A percentile compares a stretch with the other conserved stretches of the same genome.
These are phyloP conservation scores for Epichloe gansuensis DNA, from an alignment of 2,329 filamentous ascomycete species.

Conservation along the genomic window DNA sequence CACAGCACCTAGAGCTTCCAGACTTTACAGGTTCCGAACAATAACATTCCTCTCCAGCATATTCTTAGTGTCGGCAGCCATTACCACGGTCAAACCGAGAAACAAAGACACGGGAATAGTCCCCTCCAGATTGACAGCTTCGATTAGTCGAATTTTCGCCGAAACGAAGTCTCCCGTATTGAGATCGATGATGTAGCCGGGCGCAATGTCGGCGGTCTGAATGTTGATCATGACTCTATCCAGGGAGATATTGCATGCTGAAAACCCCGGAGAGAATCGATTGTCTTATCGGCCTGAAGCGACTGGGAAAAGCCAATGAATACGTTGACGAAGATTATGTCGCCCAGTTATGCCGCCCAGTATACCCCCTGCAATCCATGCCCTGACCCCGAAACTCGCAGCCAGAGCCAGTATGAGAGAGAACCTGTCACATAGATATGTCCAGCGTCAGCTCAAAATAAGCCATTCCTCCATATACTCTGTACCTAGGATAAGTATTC, in stretches of 20 bases:
- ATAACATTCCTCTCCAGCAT: slow-evolving; percentile 36
- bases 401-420: slow-evolving; percentile 49
- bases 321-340: slow-evolving; percentile 25
- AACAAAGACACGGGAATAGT: slow-evolving; percentile 34
- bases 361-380: slow-evolving; percentile 40
- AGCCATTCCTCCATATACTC: neutral
- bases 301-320: slow-evolving; percentile 32
- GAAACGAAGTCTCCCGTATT: slow-evolving; percentile 41
- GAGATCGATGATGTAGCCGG: slow-evolving; percentile 38
- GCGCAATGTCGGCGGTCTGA: slow-evolving; percentile 27
- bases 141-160: slow-evolving; percentile 37
- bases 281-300: slow-evolving; percentile 26
- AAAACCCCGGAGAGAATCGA: slow-evolving; percentile 23
- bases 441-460: neutral
- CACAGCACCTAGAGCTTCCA: slow-evolving; percentile 37
- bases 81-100: slow-evolving; percentile 40
- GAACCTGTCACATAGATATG: slow-evolving; percentile 18
- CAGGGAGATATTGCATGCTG: slow-evolving; percentile 24
- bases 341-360: slow-evolving; percentile 27
- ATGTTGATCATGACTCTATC: slow-evolving; percentile 18
- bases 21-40: slow-evolving; percentile 31
- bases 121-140: slow-evolving; percentile 46
- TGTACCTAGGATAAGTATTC: neutral
- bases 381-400: slow-evolving; percentile 33
- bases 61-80: slow-evolving; percentile 34